Evolutionary conservation across 176 grass and related monocot genomes (phyloP).

Genomic region (Triticum monococcum): DNA sequence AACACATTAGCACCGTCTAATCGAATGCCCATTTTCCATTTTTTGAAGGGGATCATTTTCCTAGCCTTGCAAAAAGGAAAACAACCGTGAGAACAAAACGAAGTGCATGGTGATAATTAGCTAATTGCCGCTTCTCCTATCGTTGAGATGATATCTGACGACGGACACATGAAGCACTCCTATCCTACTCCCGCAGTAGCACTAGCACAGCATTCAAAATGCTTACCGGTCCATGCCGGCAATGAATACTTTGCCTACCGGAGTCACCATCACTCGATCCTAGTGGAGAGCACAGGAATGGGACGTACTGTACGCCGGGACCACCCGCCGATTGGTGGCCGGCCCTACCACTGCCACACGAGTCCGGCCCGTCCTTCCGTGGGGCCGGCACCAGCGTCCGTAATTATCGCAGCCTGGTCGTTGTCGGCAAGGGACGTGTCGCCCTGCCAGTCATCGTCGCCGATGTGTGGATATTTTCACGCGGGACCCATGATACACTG

Average conservation of each 20-base stretch:
- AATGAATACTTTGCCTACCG: not conserved
- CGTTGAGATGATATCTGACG: not conserved
- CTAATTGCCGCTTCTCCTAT: not conserved
- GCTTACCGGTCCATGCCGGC: not conserved
- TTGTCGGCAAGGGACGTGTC: conserved; percentile 41
- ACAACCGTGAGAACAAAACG: not conserved
- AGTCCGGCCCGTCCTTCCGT: not conserved
- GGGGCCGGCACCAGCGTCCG: conserved; percentile 29
- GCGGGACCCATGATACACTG: not conserved
- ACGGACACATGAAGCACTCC: not conserved
- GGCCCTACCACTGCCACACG: not conserved
- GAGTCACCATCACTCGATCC: not conserved
- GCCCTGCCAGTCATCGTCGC: not conserved
- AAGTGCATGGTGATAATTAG: not conserved
- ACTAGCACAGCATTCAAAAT: not conserved
- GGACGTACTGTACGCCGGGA: not conserved
- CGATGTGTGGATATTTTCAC: not conserved
- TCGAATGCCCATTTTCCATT: too few species aligned
- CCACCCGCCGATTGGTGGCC: not conserved
- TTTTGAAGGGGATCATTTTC: not conserved
- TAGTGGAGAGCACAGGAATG: not conserved
- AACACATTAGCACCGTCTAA: not conserved
- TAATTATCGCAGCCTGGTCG: conserved; percentile 31
- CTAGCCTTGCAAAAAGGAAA: not conserved
- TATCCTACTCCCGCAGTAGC: not conserved